Base-by-base conservation (phyloP, 176 grass and related monocot genomes). In the Dactylis glomerata region DNA sequence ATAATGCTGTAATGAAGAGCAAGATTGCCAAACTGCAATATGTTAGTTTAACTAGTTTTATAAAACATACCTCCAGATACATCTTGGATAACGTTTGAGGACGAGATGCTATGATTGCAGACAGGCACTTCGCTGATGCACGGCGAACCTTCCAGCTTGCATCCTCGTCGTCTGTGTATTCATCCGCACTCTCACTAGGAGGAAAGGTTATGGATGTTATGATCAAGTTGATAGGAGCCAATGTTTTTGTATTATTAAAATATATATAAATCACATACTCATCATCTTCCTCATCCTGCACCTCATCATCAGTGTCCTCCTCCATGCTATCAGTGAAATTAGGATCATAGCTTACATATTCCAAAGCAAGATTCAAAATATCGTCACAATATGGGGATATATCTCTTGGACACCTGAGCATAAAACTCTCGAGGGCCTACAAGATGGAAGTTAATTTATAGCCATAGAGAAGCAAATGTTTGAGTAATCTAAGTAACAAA, bases 271-370 rank as follows among this genome's bases (percentile, higher is more conserved):
- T n/a, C n/a, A n/a, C 93, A 33, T 99, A 99, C 96, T 99, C 96
- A 62, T 98, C 96, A 24, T 99, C 96, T 26, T 99, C 96, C 30
- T 99, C 96, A 20, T 99, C 96, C 66, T 86, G 86, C 19, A 77
- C 91, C 84, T 94, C 96, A 83, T 94, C 78, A 50, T 99, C 96
- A 55, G 91, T 99, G 83, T 99, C 96, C 85, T 99, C 96, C 56
- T 99, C 96, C 96, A 99, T 96, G 83, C 77, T 91, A 81, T 96
- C 96, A 6, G 96, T 99, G 84, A 96, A 99, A 93, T 99, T 99
- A 40, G 96, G 96, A 87, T 99, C 96, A 87, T 99, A 99, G 81
- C 93, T 96, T 76, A 99, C 75, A 91, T 99, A 99, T 72, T 94
- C 92, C 85, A 99, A 90, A 64, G 91, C 87, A 77, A 99, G 91